Conservation (phyloP, 1,284 basidiomycete species). For the Papiliotrema laurentii region DNA sequence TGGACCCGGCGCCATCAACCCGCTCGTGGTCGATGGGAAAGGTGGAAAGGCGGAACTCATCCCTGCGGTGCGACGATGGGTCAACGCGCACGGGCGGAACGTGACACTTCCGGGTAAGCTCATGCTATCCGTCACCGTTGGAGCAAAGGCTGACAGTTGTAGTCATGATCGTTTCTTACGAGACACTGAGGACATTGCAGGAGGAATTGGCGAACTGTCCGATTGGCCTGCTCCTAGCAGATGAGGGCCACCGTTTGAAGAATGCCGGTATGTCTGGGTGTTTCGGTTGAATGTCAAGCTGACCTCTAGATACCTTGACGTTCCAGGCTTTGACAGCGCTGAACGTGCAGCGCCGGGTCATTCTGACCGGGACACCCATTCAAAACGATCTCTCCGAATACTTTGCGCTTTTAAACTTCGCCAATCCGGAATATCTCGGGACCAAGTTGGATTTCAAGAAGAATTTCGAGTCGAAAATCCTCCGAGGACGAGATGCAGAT, state of each 20-base stretch:
- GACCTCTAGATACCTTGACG: constrained; percentile 68
- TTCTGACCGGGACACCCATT: constrained; percentile 94
- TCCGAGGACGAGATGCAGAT: constrained; percentile 86
- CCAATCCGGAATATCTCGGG: constrained; percentile 93
- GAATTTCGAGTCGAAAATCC: constrained; percentile 92
- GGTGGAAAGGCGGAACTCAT: constrained; percentile 76
- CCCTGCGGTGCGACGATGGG: constrained; percentile 77
- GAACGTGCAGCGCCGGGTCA: constrained; percentile 89
- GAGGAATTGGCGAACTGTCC: constrained; percentile 70
- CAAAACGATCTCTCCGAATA: constrained; percentile 97
- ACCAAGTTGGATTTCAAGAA: constrained; percentile 89
- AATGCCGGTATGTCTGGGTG: constrained; percentile 67
- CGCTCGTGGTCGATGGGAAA: constrained; percentile 84
- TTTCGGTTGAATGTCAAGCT: not conserved
- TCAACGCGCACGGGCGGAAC: constrained; percentile 74
- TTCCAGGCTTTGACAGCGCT: constrained; percentile 81
- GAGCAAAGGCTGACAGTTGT: not conserved
- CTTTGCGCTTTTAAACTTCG: constrained; percentile 93
- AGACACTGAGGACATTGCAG: constrained; percentile 81
- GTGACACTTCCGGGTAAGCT: constrained; percentile 77
- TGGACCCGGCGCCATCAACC: constrained; percentile 72
- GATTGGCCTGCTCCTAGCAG: constrained; percentile 88
- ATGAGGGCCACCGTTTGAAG: constrained; percentile 96
- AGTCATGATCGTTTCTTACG: constrained; percentile 99
- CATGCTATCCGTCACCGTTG: not conserved